Evolutionary conservation across 2,329 filamentous ascomycete species (phyloP).

Genomic region (Trichophyton verrucosum): DNA sequence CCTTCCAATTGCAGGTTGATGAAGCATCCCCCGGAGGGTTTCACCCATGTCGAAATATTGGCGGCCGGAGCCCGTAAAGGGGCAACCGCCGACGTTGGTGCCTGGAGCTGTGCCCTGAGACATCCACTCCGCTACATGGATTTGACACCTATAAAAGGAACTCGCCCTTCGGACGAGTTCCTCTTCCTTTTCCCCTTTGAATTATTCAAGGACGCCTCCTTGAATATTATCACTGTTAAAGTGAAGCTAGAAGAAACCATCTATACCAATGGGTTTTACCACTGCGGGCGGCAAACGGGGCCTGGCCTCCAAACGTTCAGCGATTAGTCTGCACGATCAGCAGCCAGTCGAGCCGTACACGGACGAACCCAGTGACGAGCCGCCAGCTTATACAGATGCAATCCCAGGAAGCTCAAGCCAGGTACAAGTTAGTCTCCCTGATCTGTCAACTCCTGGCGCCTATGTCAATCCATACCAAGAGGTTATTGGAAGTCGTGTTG

Average conservation of each 20-base stretch:
- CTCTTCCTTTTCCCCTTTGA: not conserved
- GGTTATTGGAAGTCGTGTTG: not conserved
- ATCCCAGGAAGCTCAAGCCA: not conserved
- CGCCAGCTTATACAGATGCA: not conserved
- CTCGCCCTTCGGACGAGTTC: not conserved
- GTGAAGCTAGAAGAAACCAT: not conserved
- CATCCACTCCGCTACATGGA: not conserved
- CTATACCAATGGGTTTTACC: not conserved
- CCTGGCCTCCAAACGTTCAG: not conserved
- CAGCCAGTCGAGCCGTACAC: not conserved
- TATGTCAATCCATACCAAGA: not conserved
- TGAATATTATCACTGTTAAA: not conserved
- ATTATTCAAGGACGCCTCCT: not conserved
- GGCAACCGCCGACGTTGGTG: not conserved
- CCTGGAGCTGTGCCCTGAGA: not conserved
- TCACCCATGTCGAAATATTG: not conserved
- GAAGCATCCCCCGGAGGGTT: not conserved
- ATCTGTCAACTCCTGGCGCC: not conserved
- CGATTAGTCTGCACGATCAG: conserved; percentile 1
- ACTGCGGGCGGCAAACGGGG: not conserved
- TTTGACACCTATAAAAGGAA: not conserved
- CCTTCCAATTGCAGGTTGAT: not conserved
- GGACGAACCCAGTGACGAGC: not conserved
- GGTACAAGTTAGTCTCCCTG: not conserved
- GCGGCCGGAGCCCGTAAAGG: not conserved